Conservation (phyloP, 2,329 filamentous ascomycete species). For the Lasiodiplodia gonubiensis region DNA sequence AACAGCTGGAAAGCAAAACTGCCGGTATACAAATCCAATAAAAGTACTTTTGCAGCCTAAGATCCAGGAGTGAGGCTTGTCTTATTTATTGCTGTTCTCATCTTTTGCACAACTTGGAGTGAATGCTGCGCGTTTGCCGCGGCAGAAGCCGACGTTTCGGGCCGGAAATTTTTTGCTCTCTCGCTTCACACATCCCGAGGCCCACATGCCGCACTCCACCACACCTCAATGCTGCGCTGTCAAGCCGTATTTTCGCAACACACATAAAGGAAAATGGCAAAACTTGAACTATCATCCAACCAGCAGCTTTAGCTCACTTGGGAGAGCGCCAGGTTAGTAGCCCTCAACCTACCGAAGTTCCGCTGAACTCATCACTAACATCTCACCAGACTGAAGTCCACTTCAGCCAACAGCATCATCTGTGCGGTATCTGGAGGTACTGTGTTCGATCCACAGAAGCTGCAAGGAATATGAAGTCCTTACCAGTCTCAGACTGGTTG, state of each 20-base stretch:
- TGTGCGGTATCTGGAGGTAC: slow-evolving; percentile 47
- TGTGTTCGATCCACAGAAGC: slow-evolving; percentile 48
- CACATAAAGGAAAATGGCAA: not conserved
- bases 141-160: not conserved
- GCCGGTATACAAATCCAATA: not conserved
- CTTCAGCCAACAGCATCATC: slow-evolving; percentile 34
- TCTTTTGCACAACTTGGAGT: not conserved
- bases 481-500: slow-evolving; percentile 19
- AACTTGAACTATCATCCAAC: not conserved
- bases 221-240: not conserved
- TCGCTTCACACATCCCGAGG: slow-evolving; percentile 19
- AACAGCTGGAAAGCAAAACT: not conserved
- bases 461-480: slow-evolving; percentile 30
- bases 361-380: slow-evolving; percentile 6
- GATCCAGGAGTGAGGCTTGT: not conserved
- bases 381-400: slow-evolving; percentile 42
- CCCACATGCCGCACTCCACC: slow-evolving; percentile 6
- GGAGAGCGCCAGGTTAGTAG: slow-evolving; percentile 40
- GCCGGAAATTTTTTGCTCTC: slow-evolving; percentile 13
- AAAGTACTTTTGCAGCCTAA: not conserved
- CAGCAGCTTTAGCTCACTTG: slow-evolving; percentile 46
- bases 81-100: not conserved
- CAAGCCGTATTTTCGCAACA: not conserved
- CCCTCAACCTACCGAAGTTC: not conserved
- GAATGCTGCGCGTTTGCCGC: not conserved